Base-by-base conservation (phyloP, 139 green algal species). In the Tetradesmus obliquus region DNA sequence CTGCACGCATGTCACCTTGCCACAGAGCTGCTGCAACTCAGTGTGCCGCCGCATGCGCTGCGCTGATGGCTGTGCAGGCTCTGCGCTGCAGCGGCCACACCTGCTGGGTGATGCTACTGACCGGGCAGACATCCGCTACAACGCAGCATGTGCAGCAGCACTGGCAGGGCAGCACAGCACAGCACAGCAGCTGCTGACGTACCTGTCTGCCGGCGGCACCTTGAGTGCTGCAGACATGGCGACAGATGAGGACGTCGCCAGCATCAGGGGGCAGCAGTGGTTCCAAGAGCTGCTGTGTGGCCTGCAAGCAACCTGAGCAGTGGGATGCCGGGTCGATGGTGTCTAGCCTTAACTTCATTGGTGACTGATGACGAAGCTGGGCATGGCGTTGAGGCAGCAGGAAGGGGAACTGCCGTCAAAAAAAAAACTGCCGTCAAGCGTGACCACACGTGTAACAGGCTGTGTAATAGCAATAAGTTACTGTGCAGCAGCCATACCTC, bases 61-160 rank as follows among this genome's bases (percentile, higher is more conserved):
- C 55, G 5, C 1, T 66, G 20, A 10, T 20, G 66, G 82, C 55
- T 57, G 22, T 62, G 62, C 89, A 92, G 89, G 24, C 12, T 88
- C 82, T 69, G 96, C 95, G 9, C 79, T 97, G 89, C 55, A 72
- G 13, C n/a, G 76, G 22, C 93, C 94, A 3, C 54, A 92, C 15
- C 24, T 86, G 2, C 86, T 96, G 76, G 96, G 95, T 5, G 55
- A 79, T 19, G 89, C 93, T 2, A 2, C 15, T 5, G 94, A 95
- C n/a, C 91, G 95, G 0, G 91, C 85, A 51, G 94, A 95, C 20
- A 81, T 94, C 5, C 84, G 92, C 19, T 97, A 96, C 90, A 97
- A 97, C 89, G 85, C 84, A 53, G 95, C 95, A 10, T 97, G 95
- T 66, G 90, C 91, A 72, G 87, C 92, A 32, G 88, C 87, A 60